These are phyloP conservation scores for Talaromyces rugulosus DNA, from an alignment of 2,329 filamentous ascomycete genomes.

Conservation along the genomic window DNA sequence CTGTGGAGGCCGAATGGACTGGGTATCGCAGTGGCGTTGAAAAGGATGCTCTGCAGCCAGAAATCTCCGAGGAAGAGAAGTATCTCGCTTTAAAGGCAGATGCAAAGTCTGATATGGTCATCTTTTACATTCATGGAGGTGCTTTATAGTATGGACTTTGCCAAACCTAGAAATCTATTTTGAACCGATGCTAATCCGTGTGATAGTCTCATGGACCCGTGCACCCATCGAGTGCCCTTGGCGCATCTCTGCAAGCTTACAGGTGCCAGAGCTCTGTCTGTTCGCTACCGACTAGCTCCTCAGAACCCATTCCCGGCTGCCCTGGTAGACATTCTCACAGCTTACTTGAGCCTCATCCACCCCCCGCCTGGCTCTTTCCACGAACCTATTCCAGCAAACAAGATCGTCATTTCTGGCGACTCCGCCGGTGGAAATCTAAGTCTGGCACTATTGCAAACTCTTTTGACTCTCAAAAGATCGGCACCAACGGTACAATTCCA, in stretches of 20 bases:
- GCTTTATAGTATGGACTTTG: slow-evolving; percentile 38
- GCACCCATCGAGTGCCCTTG: slow-evolving; percentile 35
- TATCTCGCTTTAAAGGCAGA: slow-evolving; percentile 38
- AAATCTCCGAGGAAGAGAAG: slow-evolving; percentile 41
- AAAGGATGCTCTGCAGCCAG: slow-evolving; percentile 34
- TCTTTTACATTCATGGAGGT: slow-evolving; percentile 46
- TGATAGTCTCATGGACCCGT: slow-evolving; percentile 41
- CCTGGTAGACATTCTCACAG: slow-evolving; percentile 43
- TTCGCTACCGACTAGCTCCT: slow-evolving; percentile 46
- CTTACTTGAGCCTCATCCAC: slow-evolving; percentile 45
- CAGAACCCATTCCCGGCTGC: slow-evolving; percentile 46
- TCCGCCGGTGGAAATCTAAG: slow-evolving; percentile 43
- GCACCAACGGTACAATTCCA: slow-evolving; percentile 36
- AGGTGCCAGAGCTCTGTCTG: slow-evolving; percentile 38
- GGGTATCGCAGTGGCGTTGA: slow-evolving; percentile 37
- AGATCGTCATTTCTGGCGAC: slow-evolving; percentile 45
- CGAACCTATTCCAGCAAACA: slow-evolving; percentile 37
- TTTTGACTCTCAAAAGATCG: slow-evolving; percentile 38
- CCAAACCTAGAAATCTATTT: background rate
- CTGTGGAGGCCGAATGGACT: slow-evolving; percentile 45
- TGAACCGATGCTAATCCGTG: background rate
- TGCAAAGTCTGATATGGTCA: slow-evolving; percentile 35
- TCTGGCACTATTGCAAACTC: slow-evolving; percentile 37
- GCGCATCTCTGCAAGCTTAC: slow-evolving; percentile 36
- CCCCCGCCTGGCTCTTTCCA: slow-evolving; percentile 42